Evolutionary conservation across 1,284 basidiomycete genomes (phyloP), one percentile per base, ranked within the genome.

Genomic region (Papiliotrema laurentii): DNA sequence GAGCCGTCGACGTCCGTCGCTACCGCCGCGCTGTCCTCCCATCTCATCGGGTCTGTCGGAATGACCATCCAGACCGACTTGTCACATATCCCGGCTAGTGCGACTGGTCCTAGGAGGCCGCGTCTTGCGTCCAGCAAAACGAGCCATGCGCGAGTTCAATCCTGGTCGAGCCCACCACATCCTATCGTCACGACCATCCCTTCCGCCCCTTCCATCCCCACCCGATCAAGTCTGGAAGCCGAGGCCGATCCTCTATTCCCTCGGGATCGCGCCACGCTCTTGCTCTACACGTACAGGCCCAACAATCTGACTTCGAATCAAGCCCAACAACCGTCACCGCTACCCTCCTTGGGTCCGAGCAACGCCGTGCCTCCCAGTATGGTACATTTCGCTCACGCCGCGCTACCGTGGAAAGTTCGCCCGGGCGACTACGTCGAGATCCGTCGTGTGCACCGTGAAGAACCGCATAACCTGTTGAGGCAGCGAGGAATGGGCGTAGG

Each of bases 401-500:
- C 65, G 1, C 49, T 71, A 1, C 65, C 68, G 5, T 71, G 65
- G 62, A 43, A 45, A 10, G 63, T 64, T 9, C 53, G 56, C 39
- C 49, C 59, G 0, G 69, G 68, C 2, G 69, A 71, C 34, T 71
- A 70, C 40, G 58, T 70, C 22, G 66, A 71, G 45, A 66, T 71
- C 11, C 58, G 68, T 5, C 58, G 64, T 13, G 55, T 63, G 39
- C 19, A 40, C 13, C 41, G 43, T 2, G 33, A 30, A 22, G 46
- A 31, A 16, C 43, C 19, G 9, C 6, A 10, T 38, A 14, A 52
- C 44, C 31, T 5, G 31, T 48, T 47, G 19, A 46, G 53, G 33
- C 42, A 48, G 43, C 21, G 47, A 43, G 49, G 47, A 43, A 45
- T 44, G 28, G 31, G 43, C 13, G 24, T 39, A 22, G 22, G 37